Conservation (phyloP, 106 monocot genomes). For the Agapanthus africanus region DNA sequence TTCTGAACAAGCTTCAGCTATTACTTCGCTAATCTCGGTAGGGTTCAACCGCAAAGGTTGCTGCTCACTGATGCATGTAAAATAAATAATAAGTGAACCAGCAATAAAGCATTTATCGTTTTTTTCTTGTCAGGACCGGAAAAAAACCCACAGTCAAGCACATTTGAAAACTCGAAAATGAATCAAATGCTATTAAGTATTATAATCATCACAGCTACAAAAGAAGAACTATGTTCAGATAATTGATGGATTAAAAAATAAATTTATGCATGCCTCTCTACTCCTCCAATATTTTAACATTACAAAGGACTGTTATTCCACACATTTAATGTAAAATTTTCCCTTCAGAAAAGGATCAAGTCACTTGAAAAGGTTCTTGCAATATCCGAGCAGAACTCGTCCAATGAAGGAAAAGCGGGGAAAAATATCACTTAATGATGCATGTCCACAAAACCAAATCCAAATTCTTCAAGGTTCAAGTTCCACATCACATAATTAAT, state of each 20-base stretch:
- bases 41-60: slow-evolving; percentile 85
- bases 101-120: background rate
- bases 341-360: too few species aligned
- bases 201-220: background rate
- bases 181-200: background rate
- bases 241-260: background rate
- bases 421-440: too few species aligned
- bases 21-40: slow-evolving; percentile 90
- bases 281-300: too few species aligned
- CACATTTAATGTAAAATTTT: too few species aligned
- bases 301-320: too few species aligned
- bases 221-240: background rate
- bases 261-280: too few species aligned
- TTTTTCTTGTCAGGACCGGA: background rate
- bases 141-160: background rate
- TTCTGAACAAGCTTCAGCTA: slow-evolving; percentile 90
- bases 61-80: slow-evolving; percentile 73
- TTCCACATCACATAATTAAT: too few species aligned
- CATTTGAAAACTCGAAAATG: background rate
- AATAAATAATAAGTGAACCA: slow-evolving; percentile 3
- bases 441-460: too few species aligned
- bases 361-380: too few species aligned
- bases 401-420: too few species aligned
- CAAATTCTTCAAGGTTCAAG: too few species aligned
- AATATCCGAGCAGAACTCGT: too few species aligned